phyloP scores from a whole-genome alignment of 202 grass and related monocot species.

The Carex arenaria region DNA sequence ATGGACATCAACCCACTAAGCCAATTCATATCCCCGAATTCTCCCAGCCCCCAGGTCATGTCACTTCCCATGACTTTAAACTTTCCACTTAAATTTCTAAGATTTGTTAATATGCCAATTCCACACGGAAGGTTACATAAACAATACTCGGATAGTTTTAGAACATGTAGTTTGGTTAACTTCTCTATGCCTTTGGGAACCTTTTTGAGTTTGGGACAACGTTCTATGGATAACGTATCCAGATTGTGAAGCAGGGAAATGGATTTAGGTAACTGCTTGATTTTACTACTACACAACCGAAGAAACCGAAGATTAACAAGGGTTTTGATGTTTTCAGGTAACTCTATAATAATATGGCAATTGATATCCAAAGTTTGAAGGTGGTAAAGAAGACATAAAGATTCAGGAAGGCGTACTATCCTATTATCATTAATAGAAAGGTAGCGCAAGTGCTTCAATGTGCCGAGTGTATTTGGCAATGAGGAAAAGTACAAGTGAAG shows the following conservation, averaged over 20 bases:
- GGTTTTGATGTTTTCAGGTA: too few relatives aligned
- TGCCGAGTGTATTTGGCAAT: too few relatives aligned
- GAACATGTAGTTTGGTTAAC: neutral
- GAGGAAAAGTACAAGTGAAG: rapidly evolving
- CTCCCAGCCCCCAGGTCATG: neutral
- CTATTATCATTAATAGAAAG: too few relatives aligned
- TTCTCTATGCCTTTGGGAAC: neutral
- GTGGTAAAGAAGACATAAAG: too few relatives aligned
- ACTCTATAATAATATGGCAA: too few relatives aligned
- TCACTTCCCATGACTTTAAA: neutral
- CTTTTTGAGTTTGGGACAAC: too few relatives aligned
- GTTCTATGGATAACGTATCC: neutral
- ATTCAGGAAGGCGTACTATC: too few relatives aligned
- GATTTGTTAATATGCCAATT: neutral
- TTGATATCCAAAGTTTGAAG: too few relatives aligned
- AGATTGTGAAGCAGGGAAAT: neutral
- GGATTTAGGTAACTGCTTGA: neutral
- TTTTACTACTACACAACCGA: neutral
- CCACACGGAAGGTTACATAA: neutral
- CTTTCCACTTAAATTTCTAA: neutral
- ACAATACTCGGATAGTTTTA: neutral
- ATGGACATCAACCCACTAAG: neutral
- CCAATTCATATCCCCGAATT: neutral
- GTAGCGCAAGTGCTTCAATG: too few relatives aligned
- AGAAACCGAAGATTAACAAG: neutral